These are phyloP conservation scores for Clarireedia sp. DNA, from an alignment of 2,329 filamentous ascomycete species.

Conservation along the genomic window DNA sequence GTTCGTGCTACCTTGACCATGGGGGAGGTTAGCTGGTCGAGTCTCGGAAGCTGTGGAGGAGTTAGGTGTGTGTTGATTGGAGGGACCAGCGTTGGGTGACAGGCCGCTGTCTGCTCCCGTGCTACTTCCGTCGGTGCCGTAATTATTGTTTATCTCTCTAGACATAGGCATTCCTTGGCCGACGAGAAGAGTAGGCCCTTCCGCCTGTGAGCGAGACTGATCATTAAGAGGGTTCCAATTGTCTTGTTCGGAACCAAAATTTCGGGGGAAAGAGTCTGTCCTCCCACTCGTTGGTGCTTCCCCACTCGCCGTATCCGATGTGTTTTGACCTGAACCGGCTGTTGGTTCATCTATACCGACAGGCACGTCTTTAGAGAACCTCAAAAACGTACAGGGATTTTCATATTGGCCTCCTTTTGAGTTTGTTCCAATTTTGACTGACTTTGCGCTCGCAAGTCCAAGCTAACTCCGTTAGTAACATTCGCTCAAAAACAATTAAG, in stretches of 20 bases:
- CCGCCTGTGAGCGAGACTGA: neutral
- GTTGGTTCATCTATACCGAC: neutral
- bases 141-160: slow-evolving; percentile 3
- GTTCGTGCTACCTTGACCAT: slow-evolving; percentile 31
- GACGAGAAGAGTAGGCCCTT: neutral
- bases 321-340: neutral
- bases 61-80: slow-evolving; percentile 51
- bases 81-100: slow-evolving; percentile 28
- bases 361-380: slow-evolving; percentile 2
- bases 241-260: slow-evolving; percentile 7
- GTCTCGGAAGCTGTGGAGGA: slow-evolving; percentile 45
- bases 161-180: neutral
- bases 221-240: slow-evolving; percentile 17
- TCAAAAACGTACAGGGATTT: slow-evolving; percentile 17
- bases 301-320: neutral
- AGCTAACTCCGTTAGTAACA: slow-evolving; percentile 19
- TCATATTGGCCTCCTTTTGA: neutral
- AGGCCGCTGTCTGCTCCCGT: slow-evolving; percentile 28
- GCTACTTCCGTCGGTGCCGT: slow-evolving; percentile 30
- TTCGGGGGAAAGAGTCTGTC: slow-evolving; percentile 3
- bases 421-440: slow-evolving; percentile 10
- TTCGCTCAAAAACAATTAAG: slow-evolving; percentile 11
- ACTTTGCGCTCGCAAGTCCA: slow-evolving; percentile 19
- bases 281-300: slow-evolving; percentile 1
- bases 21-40: slow-evolving; percentile 14